Base-by-base conservation (phyloP, 2,329 filamentous ascomycete species). In the Aspergillus pseudoglaucus region DNA sequence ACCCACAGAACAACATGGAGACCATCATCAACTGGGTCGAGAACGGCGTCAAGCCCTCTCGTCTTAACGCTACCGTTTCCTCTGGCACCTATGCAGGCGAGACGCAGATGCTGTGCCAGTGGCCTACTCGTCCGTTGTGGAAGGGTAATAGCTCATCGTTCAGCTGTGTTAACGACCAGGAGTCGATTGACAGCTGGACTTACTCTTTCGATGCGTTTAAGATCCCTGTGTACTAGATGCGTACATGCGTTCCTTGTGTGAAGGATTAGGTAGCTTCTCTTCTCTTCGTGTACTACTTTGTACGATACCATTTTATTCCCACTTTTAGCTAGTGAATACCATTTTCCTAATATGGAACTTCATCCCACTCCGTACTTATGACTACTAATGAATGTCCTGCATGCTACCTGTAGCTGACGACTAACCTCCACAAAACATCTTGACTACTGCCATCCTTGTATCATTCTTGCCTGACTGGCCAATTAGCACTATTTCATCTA, bases 11-110 rank as follows among this genome's bases (percentile, higher is more conserved):
- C 12, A 77, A 75, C 53, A 64, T 77, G 52, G 64, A 68, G 53
- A 67, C 60, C 2, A 62, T 77, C 54, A 74, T 81, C 43, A 64
- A 75, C 47, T 80, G 76, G 77, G 76, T 77, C 0, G 76, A 80
- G 64, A 70, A 74, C 10, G 73, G 70, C 2, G 59, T 68, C 4
- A 68, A 65, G 41, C 76, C 77, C 2, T 63, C 59, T 7, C 69
- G 63, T 1, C 55, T 80, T 33, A 73, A 73, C 38, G 72, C 68
- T 2, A 72, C 69, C 1, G 62, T 64, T 6, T 56, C 60, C 8
- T 57, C 59, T 3, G 62, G 68, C 52, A 30, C 53, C 7, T 59
- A 65, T 18, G 47, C 51, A 12, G 64, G 64, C 2, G 58, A 66
- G 52, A 66, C 57, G 3, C 61, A 64, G 52, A 60, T 61, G 62